Percentiles rank a stretch among this genome's conserved stretches.
phyloP scores from a whole-genome alignment of 2,329 filamentous ascomycete genomes.

The Pleoardoris graminearum region DNA sequence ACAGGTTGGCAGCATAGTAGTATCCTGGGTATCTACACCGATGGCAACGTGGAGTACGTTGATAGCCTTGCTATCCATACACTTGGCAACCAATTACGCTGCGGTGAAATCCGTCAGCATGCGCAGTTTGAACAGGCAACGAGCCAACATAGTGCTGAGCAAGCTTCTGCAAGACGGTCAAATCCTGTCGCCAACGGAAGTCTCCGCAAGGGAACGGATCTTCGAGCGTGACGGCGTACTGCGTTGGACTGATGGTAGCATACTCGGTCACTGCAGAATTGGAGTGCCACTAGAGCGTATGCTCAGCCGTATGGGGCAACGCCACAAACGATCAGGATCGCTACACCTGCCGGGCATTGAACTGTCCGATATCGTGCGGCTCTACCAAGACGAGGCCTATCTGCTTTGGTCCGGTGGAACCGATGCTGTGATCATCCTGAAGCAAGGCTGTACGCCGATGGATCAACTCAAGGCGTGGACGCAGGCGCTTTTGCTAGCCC shows the following conservation, averaged over 20 bases:
- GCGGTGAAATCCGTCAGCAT: slow-evolving; percentile 85
- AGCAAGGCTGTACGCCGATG: slow-evolving; percentile 56
- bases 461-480: slow-evolving; percentile 65
- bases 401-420: slow-evolving; percentile 61
- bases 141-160: slow-evolving; percentile 76
- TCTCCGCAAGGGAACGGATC: slow-evolving; percentile 62
- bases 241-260: slow-evolving; percentile 51
- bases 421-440: slow-evolving; percentile 64
- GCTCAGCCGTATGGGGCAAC: slow-evolving; percentile 33
- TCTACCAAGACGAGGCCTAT: slow-evolving; percentile 60
- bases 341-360: slow-evolving; percentile 36
- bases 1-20: slow-evolving; percentile 74
- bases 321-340: slow-evolving; percentile 32
- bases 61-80: slow-evolving; percentile 70
- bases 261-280: slow-evolving; percentile 59
- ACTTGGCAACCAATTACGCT: slow-evolving; percentile 82
- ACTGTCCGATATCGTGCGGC: slow-evolving; percentile 53
- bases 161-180: slow-evolving; percentile 44
- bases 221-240: slow-evolving; percentile 69
- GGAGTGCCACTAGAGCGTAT: slow-evolving; percentile 52
- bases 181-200: slow-evolving; percentile 66
- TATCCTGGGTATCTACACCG: slow-evolving; percentile 72
- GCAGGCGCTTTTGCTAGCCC: slow-evolving; percentile 59
- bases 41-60: slow-evolving; percentile 74
- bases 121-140: slow-evolving; percentile 81